Conservation (phyloP, 208 protist genomes). For the Leishmania major region DNA sequence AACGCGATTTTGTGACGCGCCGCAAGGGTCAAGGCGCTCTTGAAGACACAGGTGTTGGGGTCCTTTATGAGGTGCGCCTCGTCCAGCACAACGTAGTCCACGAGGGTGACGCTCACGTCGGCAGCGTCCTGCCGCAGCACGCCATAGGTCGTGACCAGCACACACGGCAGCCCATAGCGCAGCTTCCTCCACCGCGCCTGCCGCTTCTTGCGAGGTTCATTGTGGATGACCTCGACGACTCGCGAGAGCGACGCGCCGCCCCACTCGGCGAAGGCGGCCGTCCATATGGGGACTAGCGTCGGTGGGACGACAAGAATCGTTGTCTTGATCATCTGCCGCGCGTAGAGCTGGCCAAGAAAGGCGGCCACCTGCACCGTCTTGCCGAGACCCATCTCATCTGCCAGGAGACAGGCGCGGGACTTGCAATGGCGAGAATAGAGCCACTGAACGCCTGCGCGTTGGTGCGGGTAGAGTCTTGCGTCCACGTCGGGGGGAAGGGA, state of each 20-base stretch:
- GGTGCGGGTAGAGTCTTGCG: constrained; percentile 90
- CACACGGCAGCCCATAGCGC: constrained; percentile 45
- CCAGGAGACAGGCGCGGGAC: constrained; percentile 94
- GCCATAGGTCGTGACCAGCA: constrained; percentile 86
- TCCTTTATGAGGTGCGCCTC: constrained; percentile 88
- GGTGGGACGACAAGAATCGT: constrained; percentile 94
- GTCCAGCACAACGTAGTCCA: constrained; percentile 88
- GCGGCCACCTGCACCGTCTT: constrained; percentile 97
- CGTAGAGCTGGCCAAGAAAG: constrained; percentile 91
- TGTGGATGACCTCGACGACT: constrained; percentile 63
- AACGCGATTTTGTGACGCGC: constrained; percentile 81
- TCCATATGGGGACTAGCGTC: constrained; percentile 93
- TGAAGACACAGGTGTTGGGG: constrained; percentile 51
- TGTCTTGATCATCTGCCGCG: constrained; percentile 74
- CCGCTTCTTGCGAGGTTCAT: constrained; percentile 50
- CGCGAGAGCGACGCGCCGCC: constrained; percentile 11
- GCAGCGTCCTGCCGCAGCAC: constrained; percentile 74
- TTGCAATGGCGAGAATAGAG: constrained; percentile 95
- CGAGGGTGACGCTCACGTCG: constrained; percentile 48
- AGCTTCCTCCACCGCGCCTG: constrained; percentile 59
- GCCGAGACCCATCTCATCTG: constrained; percentile 97
- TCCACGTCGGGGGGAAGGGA: constrained; percentile 35
- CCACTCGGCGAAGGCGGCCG: constrained; percentile 86
- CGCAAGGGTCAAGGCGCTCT: constrained; percentile 60
- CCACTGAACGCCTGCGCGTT: constrained; percentile 95